A percentile compares a stretch with the other conserved stretches of the same genome.
phyloP scores from a whole-genome alignment of 352 stramenopile genomes.

The Phytopythium delawarense region DNA sequence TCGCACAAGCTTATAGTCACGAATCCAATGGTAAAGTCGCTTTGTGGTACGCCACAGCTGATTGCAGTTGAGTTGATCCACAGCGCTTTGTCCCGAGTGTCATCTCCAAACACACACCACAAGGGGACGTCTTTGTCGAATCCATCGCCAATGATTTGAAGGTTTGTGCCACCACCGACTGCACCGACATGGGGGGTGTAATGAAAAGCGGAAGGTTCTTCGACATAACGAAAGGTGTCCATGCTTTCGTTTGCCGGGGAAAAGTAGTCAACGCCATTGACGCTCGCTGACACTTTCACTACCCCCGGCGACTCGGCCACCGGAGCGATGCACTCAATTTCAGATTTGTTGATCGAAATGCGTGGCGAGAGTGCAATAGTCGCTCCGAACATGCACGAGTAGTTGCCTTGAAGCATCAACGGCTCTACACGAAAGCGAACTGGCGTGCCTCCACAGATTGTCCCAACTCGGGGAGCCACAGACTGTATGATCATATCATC shows the following conservation, averaged over 20 bases:
- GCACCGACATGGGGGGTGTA: conserved; percentile 29
- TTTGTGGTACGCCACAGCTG: conserved; percentile 18
- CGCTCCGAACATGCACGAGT: conserved; percentile 27
- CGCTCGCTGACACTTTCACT: conserved; percentile 23
- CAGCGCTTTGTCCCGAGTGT: conserved; percentile 6
- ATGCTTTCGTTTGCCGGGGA: conserved; percentile 3
- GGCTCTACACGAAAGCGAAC: neutral
- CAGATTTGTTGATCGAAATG: conserved; percentile 6
- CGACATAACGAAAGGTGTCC: conserved; percentile 19
- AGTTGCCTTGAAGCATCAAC: conserved; percentile 4
- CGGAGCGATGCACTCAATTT: conserved; percentile 26
- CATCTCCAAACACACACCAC: conserved; percentile 29
- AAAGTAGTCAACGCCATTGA: conserved; percentile 45
- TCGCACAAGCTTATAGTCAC: conserved; percentile 21
- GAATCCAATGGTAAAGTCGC: conserved; percentile 4
- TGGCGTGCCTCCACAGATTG: neutral
- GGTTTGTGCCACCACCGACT: conserved; percentile 26
- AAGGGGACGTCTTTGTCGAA: conserved; percentile 20
- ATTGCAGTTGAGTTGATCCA: conserved; percentile 28
- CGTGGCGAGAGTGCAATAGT: neutral
- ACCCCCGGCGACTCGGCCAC: conserved; percentile 2
- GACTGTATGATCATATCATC: neutral
- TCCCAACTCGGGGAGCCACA: neutral
- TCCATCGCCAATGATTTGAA: conserved; percentile 23
- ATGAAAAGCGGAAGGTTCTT: conserved; percentile 13